Evolutionary conservation across 192 early-diverging fungal genomes (phyloP).

Genomic region (Blastocladiella britannica): DNA sequence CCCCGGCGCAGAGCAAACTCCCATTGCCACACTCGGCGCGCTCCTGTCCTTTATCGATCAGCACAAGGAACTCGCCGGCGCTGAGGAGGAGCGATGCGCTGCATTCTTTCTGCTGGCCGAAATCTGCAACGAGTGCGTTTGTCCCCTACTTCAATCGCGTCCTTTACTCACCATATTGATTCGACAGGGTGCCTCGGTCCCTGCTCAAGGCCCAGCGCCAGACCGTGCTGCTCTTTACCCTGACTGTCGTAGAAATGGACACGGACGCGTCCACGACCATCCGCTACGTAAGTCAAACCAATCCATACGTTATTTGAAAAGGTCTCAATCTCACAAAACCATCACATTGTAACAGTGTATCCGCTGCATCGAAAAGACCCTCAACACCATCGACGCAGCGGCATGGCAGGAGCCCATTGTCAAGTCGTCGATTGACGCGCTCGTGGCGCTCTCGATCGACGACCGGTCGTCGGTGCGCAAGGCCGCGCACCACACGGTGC

Average conservation of each 20-base stretch:
- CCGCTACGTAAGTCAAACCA: background rate
- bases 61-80: background rate
- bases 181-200: background rate
- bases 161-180: no score
- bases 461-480: conserved; percentile 72
- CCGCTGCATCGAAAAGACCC: conserved; percentile 52
- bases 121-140: background rate
- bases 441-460: conserved; percentile 62
- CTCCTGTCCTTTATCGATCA: background rate
- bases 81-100: background rate
- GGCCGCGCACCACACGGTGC: conserved; percentile 65
- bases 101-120: background rate
- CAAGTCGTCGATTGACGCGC: conserved; percentile 45
- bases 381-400: conserved; percentile 53
- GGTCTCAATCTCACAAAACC: background rate
- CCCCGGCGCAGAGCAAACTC: background rate
- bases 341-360: no score
- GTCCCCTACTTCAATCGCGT: no score
- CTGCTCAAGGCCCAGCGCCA: background rate
- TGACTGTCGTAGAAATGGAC: background rate
- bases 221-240: background rate
- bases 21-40: background rate
- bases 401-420: conserved; percentile 47
- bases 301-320: no score
- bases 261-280: background rate